Conservation (phyloP, 257 asterid genomes). For the Gynochthodes officinalis region DNA sequence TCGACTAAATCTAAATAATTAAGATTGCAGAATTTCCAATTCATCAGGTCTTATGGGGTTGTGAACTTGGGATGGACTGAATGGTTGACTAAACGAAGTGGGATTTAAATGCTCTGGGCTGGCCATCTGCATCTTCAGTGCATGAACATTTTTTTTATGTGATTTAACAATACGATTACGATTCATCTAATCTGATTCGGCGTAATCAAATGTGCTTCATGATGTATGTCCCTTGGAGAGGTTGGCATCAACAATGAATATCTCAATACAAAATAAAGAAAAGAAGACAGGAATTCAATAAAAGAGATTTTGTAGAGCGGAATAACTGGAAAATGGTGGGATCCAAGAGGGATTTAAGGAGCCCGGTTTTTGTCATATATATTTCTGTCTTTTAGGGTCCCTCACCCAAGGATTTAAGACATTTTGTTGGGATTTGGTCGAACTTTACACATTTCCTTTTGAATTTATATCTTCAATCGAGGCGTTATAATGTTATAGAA, state of each 20-base stretch:
- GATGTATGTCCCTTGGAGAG: too few species aligned
- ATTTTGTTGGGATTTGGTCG: too few species aligned
- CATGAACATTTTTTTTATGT: too few species aligned
- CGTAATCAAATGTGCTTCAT: too few species aligned
- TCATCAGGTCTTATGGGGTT: slow-evolving; percentile 6
- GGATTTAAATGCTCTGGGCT: neutral
- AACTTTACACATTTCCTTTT: too few species aligned
- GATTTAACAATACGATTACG: too few species aligned
- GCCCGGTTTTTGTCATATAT: neutral
- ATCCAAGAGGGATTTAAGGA: neutral
- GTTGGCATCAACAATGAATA: too few species aligned
- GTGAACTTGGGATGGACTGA: neutral
- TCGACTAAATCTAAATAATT: neutral
- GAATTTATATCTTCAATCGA: too few species aligned
- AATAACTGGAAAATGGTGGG: neutral
- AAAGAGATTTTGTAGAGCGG: neutral
- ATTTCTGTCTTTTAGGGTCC: neutral
- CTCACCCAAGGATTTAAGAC: neutral
- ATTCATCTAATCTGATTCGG: too few species aligned
- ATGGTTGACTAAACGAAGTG: neutral
- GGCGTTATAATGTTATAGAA: too few species aligned
- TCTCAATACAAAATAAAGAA: too few species aligned
- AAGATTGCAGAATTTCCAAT: neutral
- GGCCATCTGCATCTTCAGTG: neutral
- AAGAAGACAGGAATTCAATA: neutral